These are phyloP conservation scores for Limonium bicolor DNA, from an alignment of 148 eudicot genomes.

Conservation along the genomic window DNA sequence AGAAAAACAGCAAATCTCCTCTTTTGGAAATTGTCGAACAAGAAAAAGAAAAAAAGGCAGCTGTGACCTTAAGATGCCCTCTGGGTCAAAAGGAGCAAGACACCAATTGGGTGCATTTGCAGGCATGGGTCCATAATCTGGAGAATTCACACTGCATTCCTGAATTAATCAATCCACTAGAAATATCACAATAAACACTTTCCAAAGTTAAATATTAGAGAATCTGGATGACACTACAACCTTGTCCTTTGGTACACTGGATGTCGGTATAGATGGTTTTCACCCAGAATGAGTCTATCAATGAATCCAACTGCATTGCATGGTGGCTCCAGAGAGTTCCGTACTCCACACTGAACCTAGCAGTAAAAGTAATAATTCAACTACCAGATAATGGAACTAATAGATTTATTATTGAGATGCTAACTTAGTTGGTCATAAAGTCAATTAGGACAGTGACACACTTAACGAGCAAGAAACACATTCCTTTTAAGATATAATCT, in stretches of 20 bases:
- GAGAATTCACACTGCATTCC: conserved; percentile 87
- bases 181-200: background rate
- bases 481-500: no score
- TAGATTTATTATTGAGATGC: no score
- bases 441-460: no score
- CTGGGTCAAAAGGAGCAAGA: conserved; percentile 89
- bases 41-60: conserved; percentile 2
- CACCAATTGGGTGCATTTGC: conserved; percentile 75
- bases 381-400: background rate
- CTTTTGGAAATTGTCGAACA: background rate
- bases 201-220: background rate
- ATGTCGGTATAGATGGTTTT: conserved; percentile 62
- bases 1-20: background rate
- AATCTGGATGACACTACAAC: no score
- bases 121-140: conserved; percentile 82
- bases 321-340: conserved; percentile 74
- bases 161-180: conserved; percentile 4
- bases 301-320: conserved; percentile 74
- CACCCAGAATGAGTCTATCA: conserved; percentile 62
- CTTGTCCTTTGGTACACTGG: conserved; percentile 72
- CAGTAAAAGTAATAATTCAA: background rate
- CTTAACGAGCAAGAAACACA: no score
- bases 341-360: conserved; percentile 66
- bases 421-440: no score
- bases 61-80: conserved; percentile 59